These are phyloP conservation scores for Erigeron philadelphicus DNA, from an alignment of 140 eudicot species.

Conservation along the genomic window DNA sequence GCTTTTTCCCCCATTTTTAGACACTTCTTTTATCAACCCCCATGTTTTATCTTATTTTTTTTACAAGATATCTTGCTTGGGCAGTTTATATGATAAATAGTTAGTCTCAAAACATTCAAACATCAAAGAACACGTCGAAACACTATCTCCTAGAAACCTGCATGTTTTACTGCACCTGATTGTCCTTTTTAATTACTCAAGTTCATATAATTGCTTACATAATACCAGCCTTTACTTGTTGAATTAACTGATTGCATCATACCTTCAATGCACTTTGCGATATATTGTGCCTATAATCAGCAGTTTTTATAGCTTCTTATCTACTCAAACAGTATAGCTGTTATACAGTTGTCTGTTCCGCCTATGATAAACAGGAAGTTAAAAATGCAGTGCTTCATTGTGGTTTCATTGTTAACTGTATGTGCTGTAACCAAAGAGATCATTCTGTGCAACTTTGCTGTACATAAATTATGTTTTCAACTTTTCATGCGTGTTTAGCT, in stretches of 20 bases:
- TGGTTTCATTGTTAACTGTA: background rate
- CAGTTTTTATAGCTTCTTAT: background rate
- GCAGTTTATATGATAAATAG: background rate
- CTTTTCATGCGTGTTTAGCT: background rate
- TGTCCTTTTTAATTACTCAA: background rate
- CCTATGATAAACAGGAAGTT: background rate
- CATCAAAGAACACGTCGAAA: background rate
- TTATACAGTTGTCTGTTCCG: background rate
- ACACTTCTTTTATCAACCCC: background rate
- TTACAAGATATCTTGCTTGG: background rate
- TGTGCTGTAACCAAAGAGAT: background rate
- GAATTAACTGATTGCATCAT: background rate
- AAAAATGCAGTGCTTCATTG: background rate
- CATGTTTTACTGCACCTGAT: background rate
- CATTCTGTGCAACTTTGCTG: background rate
- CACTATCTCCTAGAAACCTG: background rate
- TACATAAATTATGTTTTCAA: too few relatives aligned
- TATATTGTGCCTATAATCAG: background rate
- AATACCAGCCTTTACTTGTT: background rate
- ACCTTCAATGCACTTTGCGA: background rate
- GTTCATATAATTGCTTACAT: background rate
- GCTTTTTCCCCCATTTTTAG: background rate
- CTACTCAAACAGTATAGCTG: background rate
- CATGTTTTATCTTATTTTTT: background rate
- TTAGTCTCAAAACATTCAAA: background rate